A percentile compares a stretch with the other conserved stretches of the same genome.
These are phyloP conservation scores for Nicotiana tomentosiformis DNA, from an alignment of 257 asterid genomes.

Conservation along the genomic window DNA sequence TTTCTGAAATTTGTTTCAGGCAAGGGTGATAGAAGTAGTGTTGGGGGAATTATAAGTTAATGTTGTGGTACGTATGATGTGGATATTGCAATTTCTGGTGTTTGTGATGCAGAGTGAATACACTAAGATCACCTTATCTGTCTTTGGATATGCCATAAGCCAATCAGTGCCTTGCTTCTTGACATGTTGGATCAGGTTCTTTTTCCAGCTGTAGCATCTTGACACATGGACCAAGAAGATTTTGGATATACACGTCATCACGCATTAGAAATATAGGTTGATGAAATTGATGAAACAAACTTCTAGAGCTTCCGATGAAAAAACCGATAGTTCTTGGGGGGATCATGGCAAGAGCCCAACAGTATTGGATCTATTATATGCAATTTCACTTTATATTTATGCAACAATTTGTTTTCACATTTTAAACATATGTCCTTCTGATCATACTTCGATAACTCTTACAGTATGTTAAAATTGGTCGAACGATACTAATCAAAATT, in stretches of 20 bases:
- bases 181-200: slow-evolving; percentile 27
- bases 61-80: slow-evolving; percentile 9
- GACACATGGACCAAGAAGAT: slow-evolving; percentile 19
- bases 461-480: too few relatives aligned
- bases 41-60: not conserved
- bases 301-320: not conserved
- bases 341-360: too few relatives aligned
- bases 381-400: too few relatives aligned
- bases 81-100: slow-evolving; percentile 31
- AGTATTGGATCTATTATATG: too few relatives aligned
- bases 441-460: too few relatives aligned
- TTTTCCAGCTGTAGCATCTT: slow-evolving; percentile 1
- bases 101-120: slow-evolving; percentile 4
- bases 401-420: too few relatives aligned
- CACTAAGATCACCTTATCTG: slow-evolving; percentile 35
- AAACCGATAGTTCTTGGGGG: not conserved
- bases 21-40: slow-evolving; percentile 5
- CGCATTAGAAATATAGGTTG: not conserved
- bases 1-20: not conserved
- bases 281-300: not conserved
- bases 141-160: slow-evolving; percentile 29
- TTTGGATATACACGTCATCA: not conserved
- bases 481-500: too few relatives aligned
- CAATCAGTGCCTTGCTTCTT: slow-evolving; percentile 26
- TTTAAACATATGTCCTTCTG: too few relatives aligned